These are phyloP conservation scores for Talaromyces sp. DNA, from an alignment of 2,329 filamentous ascomycete genomes.

Conservation along the genomic window DNA sequence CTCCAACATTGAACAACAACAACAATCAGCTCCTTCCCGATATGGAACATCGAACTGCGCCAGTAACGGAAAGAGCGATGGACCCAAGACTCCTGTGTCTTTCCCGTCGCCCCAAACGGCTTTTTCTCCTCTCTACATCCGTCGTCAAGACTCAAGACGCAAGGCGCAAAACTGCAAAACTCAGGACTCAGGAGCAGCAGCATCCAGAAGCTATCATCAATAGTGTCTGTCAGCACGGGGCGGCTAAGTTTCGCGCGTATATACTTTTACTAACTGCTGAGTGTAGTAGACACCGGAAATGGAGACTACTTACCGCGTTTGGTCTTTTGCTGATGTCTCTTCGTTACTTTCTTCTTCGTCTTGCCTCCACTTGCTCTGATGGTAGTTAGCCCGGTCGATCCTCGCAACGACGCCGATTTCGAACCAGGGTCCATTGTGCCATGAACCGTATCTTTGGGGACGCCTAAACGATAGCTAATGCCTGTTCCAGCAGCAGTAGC, in stretches of 20 bases:
- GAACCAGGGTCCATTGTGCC: not conserved
- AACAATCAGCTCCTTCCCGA: not conserved
- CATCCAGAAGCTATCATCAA: not conserved
- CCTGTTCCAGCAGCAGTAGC: not conserved
- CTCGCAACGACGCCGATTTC: not conserved
- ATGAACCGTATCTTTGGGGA: not conserved
- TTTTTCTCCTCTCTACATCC: not conserved
- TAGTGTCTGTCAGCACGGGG: not conserved
- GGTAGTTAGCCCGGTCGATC: not conserved
- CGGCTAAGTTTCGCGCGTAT: not conserved
- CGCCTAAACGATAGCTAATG: not conserved
- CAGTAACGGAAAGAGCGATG: not conserved
- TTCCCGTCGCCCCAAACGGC: not conserved
- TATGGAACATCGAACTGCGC: not conserved
- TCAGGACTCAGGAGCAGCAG: not conserved
- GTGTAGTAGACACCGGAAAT: not conserved
- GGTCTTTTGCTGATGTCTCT: not conserved
- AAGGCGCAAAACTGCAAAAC: not conserved
- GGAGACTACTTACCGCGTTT: constrained; percentile 1
- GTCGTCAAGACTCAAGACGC: not conserved
- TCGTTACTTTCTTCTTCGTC: not conserved
- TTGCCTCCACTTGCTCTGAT: not conserved
- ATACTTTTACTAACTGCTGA: not conserved
- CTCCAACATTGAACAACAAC: not conserved
- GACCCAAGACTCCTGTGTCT: not conserved